Evolutionary conservation across 371 early-diverging fungal species (phyloP), one percentile per base, ranked within the genome.

Genomic region (Mucor ambiguus): DNA sequence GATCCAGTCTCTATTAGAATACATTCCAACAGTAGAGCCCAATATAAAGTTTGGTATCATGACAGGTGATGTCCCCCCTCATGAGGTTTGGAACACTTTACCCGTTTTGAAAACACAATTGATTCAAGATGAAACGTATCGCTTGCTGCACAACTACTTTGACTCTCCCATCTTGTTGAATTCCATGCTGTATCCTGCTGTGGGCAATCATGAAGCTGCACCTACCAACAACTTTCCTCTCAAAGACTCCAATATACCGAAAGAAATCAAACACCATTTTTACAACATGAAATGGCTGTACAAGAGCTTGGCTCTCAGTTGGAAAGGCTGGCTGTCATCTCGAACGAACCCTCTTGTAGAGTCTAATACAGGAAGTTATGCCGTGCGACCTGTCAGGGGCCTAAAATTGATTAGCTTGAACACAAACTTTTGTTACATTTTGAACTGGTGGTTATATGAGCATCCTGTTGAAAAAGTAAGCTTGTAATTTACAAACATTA

Each of bases 21-120:
- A 74, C 64, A 76, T 78, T 43, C 83, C 70, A 24, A 76, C 65
- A 32, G 77, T 68, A 12, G 79, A 73, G 24, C 78, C 82, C 20
- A 66, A 81, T 22, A 69, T 78, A 20, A 64, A 63, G 26, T 87
- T 89, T 69, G 75, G 81, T 57, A 81, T 89, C 24, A 68, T 89
- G 56, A 86, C 87, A 5, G 89, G 89, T 32, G 89, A 89, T 64
- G 64, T 89, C 16, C 89, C 89, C 29, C 86, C 89, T 11, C 89
- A 89, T 29, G 85, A 89, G 63, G 77, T 87, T 18, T 89, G 89
- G 89, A 63, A 73, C 4, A 83, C 84, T 2, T 62, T 81, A 35
- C 81, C 81, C 14, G 55, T 70, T 20, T 26, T 64, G 32, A 79
- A 78, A 56, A 86, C 85, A 2, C 64, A 77, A 28, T 58, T 72